These are phyloP conservation scores for Coccomyxa sp. DNA, from an alignment of 139 green algal genomes.

Conservation along the genomic window DNA sequence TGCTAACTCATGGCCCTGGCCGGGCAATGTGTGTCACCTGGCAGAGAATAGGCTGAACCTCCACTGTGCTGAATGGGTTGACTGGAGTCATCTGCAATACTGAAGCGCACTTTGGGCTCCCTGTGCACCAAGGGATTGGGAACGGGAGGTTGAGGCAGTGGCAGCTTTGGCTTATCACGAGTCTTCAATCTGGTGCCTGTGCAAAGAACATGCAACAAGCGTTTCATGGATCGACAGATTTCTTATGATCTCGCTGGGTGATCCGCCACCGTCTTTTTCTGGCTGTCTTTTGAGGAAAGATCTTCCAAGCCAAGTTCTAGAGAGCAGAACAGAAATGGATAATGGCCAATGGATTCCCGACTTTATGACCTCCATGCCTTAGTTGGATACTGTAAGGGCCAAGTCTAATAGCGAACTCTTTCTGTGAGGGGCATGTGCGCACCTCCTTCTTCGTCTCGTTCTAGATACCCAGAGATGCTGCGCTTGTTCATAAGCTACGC, in stretches of 20 bases:
- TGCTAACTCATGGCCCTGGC: not conserved
- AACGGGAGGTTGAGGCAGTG: not conserved
- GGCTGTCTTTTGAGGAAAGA: too few relatives aligned
- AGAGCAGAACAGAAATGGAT: not conserved
- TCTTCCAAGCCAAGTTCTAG: too few relatives aligned
- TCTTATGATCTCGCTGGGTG: not conserved
- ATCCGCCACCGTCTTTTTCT: too few relatives aligned
- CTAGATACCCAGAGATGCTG: not conserved
- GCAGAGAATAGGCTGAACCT: not conserved
- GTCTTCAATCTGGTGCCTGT: not conserved
- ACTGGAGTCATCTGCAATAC: not conserved
- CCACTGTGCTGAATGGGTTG: not conserved
- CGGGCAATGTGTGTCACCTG: not conserved
- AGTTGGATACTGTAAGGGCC: too few relatives aligned
- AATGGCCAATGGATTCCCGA: not conserved
- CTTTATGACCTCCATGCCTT: not conserved
- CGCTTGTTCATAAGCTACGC: not conserved
- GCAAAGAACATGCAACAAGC: not conserved
- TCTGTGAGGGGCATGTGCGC: too few relatives aligned
- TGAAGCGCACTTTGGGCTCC: not conserved
- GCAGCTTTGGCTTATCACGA: not conserved
- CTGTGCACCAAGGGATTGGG: not conserved
- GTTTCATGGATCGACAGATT: not conserved
- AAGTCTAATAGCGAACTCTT: too few relatives aligned
- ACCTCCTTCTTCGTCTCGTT: not conserved